Evolutionary conservation across 352 stramenopile species (phyloP), one percentile per base, ranked within the genome.

Genomic region (Phytopythium litorale): DNA sequence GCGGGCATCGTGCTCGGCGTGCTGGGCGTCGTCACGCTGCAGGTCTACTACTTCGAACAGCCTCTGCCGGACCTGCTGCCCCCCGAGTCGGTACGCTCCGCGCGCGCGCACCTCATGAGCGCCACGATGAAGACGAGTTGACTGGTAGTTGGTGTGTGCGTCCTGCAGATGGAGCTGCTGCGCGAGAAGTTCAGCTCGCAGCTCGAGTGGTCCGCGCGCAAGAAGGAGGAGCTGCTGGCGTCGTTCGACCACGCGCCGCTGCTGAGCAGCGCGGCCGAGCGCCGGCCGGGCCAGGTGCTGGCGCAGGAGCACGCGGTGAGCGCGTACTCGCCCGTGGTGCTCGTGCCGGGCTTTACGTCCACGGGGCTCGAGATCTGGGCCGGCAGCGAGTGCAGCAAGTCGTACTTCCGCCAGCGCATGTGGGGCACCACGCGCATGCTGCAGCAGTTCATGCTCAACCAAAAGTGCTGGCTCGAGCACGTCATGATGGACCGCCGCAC

Each of bases 291-390:
- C 0, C 57, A 87, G 4, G 33, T 78, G 32, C 69, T 91, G 25
- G 68, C 65, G 21, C 65, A 75, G 7, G 62, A 86, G 18, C 65
- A 86, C 35, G 79, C 84, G 25, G 49, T 91, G 23, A 73, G 65
- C 52, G 80, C 78, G 30, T 72, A 83, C 66, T 91, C 80, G 49
- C 84, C 84, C 7, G 80, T 98, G 4, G 76, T 99, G 16, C 80
- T 99, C 49, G 63, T 99, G 16, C 96, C 94, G 6, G 94, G 96
- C 12, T 98, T 99, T 67, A 84, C 96, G 25, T 97, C 92, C 32
- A 97, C 92, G 18, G 92, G 91, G 3, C 81, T 99, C 19, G 96
- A 99, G 72, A 87, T 98, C 60, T 99, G 96, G 96, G 76, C 92
- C 43, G 94, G 91, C 35, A 86, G 88, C 38, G 82, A 88, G 9